phyloP scores from a whole-genome alignment of 257 asterid species.

The Gynochthodes officinalis region DNA sequence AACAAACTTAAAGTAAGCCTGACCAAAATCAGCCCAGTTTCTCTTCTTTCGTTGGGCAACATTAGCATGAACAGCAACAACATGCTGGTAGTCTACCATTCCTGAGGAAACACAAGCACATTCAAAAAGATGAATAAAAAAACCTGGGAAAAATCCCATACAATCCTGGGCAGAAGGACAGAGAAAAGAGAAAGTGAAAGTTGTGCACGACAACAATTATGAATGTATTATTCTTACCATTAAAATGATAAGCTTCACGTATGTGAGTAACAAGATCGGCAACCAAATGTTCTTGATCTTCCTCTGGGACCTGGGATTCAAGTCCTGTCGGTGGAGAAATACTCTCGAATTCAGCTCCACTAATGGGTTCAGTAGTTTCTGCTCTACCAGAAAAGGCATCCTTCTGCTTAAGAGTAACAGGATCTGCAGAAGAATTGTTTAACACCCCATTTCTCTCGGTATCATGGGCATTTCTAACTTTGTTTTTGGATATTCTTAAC shows the following conservation, averaged over 20 bases:
- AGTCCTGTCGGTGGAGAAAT: slow-evolving; percentile 29
- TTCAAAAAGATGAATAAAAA: slow-evolving; percentile 20
- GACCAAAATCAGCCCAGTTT: slow-evolving; percentile 71
- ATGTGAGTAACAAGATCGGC: slow-evolving; percentile 73
- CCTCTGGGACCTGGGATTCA: slow-evolving; percentile 31
- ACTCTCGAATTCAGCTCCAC: slow-evolving; percentile 33
- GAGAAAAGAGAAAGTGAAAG: slow-evolving; percentile 5
- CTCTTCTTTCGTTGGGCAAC: slow-evolving; percentile 63
- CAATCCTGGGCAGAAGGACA: neutral
- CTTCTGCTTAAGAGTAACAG: slow-evolving; percentile 30
- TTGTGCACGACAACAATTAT: neutral
- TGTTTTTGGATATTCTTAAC: slow-evolving; percentile 60
- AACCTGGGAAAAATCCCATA: slow-evolving; percentile 11
- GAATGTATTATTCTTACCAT: slow-evolving; percentile 41
- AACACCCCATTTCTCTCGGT: slow-evolving; percentile 17
- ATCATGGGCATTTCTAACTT: slow-evolving; percentile 29
- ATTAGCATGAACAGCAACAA: slow-evolving; percentile 80
- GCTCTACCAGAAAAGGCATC: slow-evolving; percentile 23
- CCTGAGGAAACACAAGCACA: slow-evolving; percentile 39
- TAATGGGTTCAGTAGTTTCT: slow-evolving; percentile 23
- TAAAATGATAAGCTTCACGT: slow-evolving; percentile 70
- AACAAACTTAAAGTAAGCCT: slow-evolving; percentile 27
- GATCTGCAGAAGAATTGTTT: slow-evolving; percentile 25
- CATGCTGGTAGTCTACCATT: slow-evolving; percentile 96
- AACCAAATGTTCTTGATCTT: slow-evolving; percentile 42